Conservation (phyloP, 495 filamentous ascomycete species). For the Penicilliopsis zonata region DNA sequence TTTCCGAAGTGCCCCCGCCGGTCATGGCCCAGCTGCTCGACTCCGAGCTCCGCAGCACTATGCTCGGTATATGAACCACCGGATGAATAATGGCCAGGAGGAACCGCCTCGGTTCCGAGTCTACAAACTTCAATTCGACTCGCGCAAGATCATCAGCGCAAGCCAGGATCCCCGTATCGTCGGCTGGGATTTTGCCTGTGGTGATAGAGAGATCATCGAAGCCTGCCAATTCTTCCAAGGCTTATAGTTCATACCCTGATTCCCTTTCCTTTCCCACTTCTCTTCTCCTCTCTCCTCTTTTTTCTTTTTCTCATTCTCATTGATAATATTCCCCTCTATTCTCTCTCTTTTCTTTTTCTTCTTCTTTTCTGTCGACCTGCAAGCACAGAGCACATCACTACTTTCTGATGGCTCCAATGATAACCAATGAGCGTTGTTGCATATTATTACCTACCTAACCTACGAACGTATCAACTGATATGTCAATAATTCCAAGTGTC, state of each 20-base stretch:
- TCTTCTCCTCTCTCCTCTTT: neutral
- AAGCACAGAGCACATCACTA: no score
- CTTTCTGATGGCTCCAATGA: no score
- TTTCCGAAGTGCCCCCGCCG: neutral
- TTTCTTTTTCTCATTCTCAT: neutral
- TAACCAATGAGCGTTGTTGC: no score
- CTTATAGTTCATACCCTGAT: slow-evolving; percentile 10
- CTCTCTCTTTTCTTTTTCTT: neutral
- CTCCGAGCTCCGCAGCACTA: slow-evolving; percentile 1
- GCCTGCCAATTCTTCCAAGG: slow-evolving; percentile 63
- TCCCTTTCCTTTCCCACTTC: no score
- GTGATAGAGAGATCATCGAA: slow-evolving; percentile 72
- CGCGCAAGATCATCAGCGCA: slow-evolving; percentile 86
- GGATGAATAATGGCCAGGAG: neutral
- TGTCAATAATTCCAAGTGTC: no score
- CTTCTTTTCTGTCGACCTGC: neutral
- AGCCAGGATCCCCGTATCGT: slow-evolving; percentile 84
- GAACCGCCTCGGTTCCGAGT: slow-evolving; percentile 46
- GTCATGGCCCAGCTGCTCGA: slow-evolving; percentile 1
- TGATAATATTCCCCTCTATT: neutral
- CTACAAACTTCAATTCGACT: slow-evolving; percentile 98
- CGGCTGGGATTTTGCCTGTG: slow-evolving; percentile 94
- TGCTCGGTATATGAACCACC: slow-evolving; percentile 5
- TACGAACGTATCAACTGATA: no score
- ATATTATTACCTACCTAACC: no score